These are phyloP conservation scores for Physaria fendleri DNA, from an alignment of 345 rosid genomes.

Conservation along the genomic window DNA sequence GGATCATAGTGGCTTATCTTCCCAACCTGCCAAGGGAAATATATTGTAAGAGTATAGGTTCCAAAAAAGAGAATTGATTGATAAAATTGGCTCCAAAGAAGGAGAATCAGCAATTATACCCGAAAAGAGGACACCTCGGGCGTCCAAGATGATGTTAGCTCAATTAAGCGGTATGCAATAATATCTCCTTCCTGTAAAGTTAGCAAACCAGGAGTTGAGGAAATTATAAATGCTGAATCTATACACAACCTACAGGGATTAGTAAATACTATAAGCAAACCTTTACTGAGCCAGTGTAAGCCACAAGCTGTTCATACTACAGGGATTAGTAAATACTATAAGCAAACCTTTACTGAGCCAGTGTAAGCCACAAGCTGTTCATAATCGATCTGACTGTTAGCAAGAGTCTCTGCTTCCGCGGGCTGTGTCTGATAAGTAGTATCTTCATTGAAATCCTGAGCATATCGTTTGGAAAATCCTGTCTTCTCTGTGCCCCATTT, in stretches of 20 bases:
- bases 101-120: constrained; percentile 36
- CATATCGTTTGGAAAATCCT: constrained; percentile 40
- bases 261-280: constrained; percentile 15
- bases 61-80: not conserved
- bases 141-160: constrained; percentile 85
- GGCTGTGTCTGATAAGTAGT: constrained; percentile 23
- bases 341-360: constrained; percentile 49
- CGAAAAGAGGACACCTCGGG: constrained; percentile 76
- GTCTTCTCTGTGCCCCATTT: constrained; percentile 82
- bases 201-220: not conserved
- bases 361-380: constrained; percentile 58
- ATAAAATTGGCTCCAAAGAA: not conserved
- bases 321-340: not conserved
- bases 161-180: constrained; percentile 80
- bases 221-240: not conserved
- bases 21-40: constrained; percentile 56
- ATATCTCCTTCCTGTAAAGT: constrained; percentile 77
- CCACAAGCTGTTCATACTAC: constrained; percentile 59
- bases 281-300: constrained; percentile 61
- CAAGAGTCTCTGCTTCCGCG: constrained; percentile 32
- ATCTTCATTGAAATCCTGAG: constrained; percentile 38
- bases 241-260: not conserved
- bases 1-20: constrained; percentile 53
- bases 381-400: constrained; percentile 38
- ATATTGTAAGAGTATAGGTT: not conserved